These are phyloP conservation scores for Microbotryum intermedium DNA, from an alignment of 1,284 basidiomycete species.

Conservation along the genomic window DNA sequence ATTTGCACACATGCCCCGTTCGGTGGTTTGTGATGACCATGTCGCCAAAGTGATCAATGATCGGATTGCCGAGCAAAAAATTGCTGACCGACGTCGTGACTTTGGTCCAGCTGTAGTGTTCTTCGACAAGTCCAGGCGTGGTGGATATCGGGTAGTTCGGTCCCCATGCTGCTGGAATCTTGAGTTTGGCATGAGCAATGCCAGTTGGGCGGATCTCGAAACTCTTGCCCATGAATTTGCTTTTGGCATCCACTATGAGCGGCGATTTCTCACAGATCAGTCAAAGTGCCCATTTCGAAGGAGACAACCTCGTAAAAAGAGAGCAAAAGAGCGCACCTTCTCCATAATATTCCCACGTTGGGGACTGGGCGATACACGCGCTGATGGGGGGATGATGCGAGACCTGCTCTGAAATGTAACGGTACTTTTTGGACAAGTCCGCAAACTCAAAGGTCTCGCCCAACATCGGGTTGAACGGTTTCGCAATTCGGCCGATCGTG, in stretches of 20 bases:
- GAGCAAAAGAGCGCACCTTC: conserved; percentile 35
- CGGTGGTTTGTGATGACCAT: conserved; percentile 82
- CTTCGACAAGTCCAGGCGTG: conserved; percentile 51
- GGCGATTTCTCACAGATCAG: conserved; percentile 30
- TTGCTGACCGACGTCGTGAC: conserved; percentile 88
- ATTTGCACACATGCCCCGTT: conserved; percentile 76
- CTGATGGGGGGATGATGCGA: conserved; percentile 95
- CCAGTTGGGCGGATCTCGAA: conserved; percentile 96
- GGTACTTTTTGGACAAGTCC: conserved; percentile 73
- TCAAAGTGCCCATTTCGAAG: background rate
- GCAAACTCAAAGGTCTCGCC: conserved; percentile 94
- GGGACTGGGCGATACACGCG: conserved; percentile 90
- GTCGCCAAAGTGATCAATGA: conserved; percentile 95
- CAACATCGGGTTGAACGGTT: conserved; percentile 88
- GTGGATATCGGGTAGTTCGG: conserved; percentile 39
- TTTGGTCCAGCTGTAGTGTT: conserved; percentile 92
- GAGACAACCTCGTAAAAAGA: background rate
- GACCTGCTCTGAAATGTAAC: conserved; percentile 91
- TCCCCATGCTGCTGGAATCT: conserved; percentile 59
- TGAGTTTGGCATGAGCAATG: conserved; percentile 77
- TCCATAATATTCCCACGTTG: conserved; percentile 83
- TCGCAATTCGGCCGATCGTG: conserved; percentile 82
- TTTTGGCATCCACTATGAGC: conserved; percentile 71
- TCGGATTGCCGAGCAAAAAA: conserved; percentile 83
- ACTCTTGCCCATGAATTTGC: conserved; percentile 80